Evolutionary conservation across 441 rosid genomes (phyloP), one percentile per base, ranked within the genome.

Genomic region (California macrophylla): DNA sequence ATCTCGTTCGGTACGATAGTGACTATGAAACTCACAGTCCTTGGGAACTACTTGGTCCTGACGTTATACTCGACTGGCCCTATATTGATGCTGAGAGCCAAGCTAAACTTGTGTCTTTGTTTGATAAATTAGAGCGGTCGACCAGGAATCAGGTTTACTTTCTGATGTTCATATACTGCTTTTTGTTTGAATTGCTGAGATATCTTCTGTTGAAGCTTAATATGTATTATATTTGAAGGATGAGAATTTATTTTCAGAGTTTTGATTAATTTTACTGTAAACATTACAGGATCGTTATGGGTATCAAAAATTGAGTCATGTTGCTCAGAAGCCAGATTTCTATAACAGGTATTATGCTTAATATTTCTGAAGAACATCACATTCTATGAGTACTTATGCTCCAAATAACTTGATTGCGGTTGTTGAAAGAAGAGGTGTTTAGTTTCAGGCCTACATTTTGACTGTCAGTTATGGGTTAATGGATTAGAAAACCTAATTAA

Each of bases 41-140:
- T 65, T 89, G 95, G 95, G 92, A 89, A 76, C 77, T 89, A 79
- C 84, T 81, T 54, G 89, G 87, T 74, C 84, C 85, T 63, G 78
- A 78, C 28, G 40, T 66, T 69, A 69, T 70, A 30, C 77, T 85
- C 82, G 85, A 82, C 70, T 85, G 76, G 68, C 80, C 88, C 45
- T 80, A 68, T 42, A 79, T 87, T 18, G 90, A 83, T 74, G 68
- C 32, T 64, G 83, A 63, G 67, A 77, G 58, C 42, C 82, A 79
- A 77, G 80, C 82, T 30, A 71, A 67, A 67, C 79, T 89, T 64
- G 74, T 87, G 68, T 80, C 82, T 66, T 66, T 73, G 68, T 83
- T 89, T 72, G 73, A 34, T 54, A 86, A 79, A 74, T 79, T 89
- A 68, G 84, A 82, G 83, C 80, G 72, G 64, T 82, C 89, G 25